Evolutionary conservation across 768 basidiomycete genomes (phyloP).

Genomic region (Tephrocybe sp.): DNA sequence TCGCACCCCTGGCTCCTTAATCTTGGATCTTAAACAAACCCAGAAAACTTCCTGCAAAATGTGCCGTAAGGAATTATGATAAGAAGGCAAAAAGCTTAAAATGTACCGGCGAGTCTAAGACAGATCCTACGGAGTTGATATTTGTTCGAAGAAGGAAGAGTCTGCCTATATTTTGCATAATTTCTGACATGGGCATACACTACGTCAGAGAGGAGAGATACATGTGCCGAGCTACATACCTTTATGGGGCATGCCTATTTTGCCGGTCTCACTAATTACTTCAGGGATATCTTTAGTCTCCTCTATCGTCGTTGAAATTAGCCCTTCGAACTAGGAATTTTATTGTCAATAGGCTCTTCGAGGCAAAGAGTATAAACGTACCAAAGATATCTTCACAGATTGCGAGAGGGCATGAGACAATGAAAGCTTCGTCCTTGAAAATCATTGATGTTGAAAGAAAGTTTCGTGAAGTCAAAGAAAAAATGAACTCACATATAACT

Average conservation of each 20-base stretch:
- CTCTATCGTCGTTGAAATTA: slow-evolving; percentile 91
- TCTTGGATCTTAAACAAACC: slow-evolving; percentile 43
- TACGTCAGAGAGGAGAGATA: slow-evolving; percentile 2
- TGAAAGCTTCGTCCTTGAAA: slow-evolving; percentile 86
- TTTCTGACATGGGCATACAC: slow-evolving; percentile 48
- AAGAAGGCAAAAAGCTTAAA: neutral
- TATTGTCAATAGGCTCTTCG: neutral
- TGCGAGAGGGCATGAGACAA: slow-evolving; percentile 93
- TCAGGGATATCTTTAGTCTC: slow-evolving; percentile 97
- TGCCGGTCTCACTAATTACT: slow-evolving; percentile 89
- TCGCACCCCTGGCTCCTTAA: neutral
- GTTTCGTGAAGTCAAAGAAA: neutral
- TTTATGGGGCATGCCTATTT: slow-evolving; percentile 88
- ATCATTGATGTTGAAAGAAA: neutral
- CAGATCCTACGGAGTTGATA: slow-evolving; percentile 93
- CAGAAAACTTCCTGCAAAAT: slow-evolving; percentile 82
- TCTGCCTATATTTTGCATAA: slow-evolving; percentile 97
- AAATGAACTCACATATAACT: slow-evolving; percentile 78
- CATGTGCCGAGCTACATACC: slow-evolving; percentile 33
- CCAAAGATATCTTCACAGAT: slow-evolving; percentile 95
- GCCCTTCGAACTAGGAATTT: slow-evolving; percentile 72
- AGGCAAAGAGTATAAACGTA: slow-evolving; percentile 24
- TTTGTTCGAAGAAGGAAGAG: slow-evolving; percentile 91
- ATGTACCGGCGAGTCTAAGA: slow-evolving; percentile 86
- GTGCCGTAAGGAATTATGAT: slow-evolving; percentile 6